Evolutionary conservation across 352 stramenopile genomes (phyloP).

Genomic region (Phytophthora vignae): DNA sequence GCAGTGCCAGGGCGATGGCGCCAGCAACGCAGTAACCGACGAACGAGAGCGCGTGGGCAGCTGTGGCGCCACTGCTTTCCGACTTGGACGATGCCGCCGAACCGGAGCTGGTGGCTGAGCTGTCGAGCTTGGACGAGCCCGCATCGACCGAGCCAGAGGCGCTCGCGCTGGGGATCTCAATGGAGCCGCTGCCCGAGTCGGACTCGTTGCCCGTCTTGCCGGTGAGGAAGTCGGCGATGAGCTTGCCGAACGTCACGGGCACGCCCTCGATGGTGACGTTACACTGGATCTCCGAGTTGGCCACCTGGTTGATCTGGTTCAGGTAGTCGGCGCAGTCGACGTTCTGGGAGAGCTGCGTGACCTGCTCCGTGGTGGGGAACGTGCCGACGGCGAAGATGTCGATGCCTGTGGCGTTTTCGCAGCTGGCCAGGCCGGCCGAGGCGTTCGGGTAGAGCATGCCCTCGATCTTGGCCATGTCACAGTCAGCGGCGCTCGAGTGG

Average conservation of each 20-base stretch:
- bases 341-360: conserved; percentile 58
- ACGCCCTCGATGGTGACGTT: conserved; percentile 57
- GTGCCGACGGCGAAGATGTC: conserved; percentile 59
- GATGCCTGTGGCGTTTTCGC: conserved; percentile 52
- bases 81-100: conserved; percentile 25
- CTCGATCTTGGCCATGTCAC: conserved; percentile 64
- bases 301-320: conserved; percentile 78
- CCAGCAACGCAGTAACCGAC: conserved; percentile 29
- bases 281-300: conserved; percentile 70
- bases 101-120: conserved; percentile 14
- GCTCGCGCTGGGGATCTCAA: conserved; percentile 37
- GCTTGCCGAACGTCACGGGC: conserved; percentile 52
- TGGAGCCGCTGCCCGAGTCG: conserved; percentile 44
- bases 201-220: conserved; percentile 74
- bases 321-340: conserved; percentile 69
- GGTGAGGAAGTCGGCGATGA: conserved; percentile 67
- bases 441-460: conserved; percentile 63
- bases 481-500: conserved; percentile 44
- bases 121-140: conserved; percentile 23
- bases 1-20: conserved; percentile 26
- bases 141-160: conserved; percentile 23
- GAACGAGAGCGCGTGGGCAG: conserved; percentile 14
- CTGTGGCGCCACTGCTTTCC: conserved; percentile 7
- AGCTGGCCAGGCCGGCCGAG: conserved; percentile 54
- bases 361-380: conserved; percentile 67